phyloP scores from a whole-genome alignment of 768 basidiomycete genomes.

The Steccherinum ochraceum region DNA sequence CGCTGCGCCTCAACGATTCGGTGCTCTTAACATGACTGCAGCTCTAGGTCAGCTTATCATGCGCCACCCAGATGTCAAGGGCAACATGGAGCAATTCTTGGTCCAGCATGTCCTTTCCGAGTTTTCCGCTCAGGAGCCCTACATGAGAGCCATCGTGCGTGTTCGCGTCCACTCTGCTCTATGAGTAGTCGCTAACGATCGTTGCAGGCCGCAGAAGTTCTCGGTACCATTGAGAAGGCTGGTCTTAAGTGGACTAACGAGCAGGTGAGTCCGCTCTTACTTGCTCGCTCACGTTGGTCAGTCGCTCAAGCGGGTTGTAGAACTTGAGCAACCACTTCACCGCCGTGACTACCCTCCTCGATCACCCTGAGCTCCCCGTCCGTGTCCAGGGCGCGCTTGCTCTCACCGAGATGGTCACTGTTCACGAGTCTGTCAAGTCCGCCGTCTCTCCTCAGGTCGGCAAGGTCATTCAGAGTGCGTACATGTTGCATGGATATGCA shows the following conservation, averaged over 20 bases:
- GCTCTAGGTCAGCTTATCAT: constrained; percentile 75
- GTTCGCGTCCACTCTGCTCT: not conserved
- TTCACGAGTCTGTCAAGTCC: constrained; percentile 58
- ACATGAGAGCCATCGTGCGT: constrained; percentile 73
- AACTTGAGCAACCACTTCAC: constrained; percentile 58
- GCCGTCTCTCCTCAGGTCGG: constrained; percentile 73
- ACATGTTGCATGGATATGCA: not conserved
- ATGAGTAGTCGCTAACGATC: not conserved
- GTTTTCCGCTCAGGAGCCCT: constrained; percentile 59
- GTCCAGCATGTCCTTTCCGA: constrained; percentile 69
- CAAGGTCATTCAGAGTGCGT: constrained; percentile 77
- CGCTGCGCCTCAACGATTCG: constrained; percentile 64
- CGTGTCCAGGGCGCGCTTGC: constrained; percentile 79
- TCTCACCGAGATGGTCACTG: constrained; percentile 67
- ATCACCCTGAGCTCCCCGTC: constrained; percentile 77
- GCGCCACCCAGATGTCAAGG: constrained; percentile 75
- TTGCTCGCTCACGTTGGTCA: not conserved
- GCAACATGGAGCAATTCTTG: constrained; percentile 73
- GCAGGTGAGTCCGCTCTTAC: constrained; percentile 47
- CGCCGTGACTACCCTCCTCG: constrained; percentile 59
- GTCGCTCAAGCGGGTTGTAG: constrained; percentile 36
- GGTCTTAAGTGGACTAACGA: constrained; percentile 62
- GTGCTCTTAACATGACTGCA: constrained; percentile 78
- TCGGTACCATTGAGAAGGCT: constrained; percentile 66
- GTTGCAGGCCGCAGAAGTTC: constrained; percentile 71